Evolutionary conservation across 2,329 filamentous ascomycete genomes (phyloP).

Genomic region (Arthrobotrys sinensis): DNA sequence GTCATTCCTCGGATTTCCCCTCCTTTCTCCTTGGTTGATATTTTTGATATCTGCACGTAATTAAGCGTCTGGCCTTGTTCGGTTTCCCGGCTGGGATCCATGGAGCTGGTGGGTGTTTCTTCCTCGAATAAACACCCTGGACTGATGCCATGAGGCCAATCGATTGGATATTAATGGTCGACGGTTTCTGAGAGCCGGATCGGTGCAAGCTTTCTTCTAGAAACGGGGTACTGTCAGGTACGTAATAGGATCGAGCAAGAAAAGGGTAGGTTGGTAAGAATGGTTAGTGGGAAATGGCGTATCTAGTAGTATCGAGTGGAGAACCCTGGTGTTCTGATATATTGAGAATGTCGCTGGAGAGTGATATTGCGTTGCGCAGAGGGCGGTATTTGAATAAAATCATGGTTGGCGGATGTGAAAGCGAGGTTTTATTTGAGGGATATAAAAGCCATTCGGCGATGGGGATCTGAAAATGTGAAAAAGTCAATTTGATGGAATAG

Average conservation of each 20-base stretch:
- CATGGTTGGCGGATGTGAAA: conserved; percentile 6
- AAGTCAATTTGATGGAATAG: neutral
- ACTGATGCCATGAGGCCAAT: conserved; percentile 50
- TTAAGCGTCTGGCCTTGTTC: conserved; percentile 17
- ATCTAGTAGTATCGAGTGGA: conserved; percentile 12
- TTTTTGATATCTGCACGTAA: conserved; percentile 38
- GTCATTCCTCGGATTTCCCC: neutral
- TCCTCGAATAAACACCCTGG: conserved; percentile 43
- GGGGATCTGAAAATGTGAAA: neutral
- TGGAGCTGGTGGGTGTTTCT: conserved; percentile 4
- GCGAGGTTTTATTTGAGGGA: conserved; percentile 30
- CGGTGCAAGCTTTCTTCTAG: conserved; percentile 28
- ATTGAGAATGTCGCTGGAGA: conserved; percentile 10
- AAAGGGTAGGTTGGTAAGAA: neutral
- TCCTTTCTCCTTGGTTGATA: conserved; percentile 9
- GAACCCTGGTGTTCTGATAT: neutral
- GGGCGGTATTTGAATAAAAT: conserved; percentile 40
- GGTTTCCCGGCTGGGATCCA: conserved; percentile 6
- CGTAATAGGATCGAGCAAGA: conserved; percentile 42
- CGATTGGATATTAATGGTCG: conserved; percentile 54
- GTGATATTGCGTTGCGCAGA: conserved; percentile 45
- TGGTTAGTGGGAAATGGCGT: conserved; percentile 7
- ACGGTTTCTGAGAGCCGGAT: conserved; percentile 17
- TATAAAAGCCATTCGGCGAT: conserved; percentile 33
- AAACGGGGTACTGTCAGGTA: conserved; percentile 41